Evolutionary conservation across 345 rosid genomes (phyloP).

Genomic region (Corchorus capsularis): DNA sequence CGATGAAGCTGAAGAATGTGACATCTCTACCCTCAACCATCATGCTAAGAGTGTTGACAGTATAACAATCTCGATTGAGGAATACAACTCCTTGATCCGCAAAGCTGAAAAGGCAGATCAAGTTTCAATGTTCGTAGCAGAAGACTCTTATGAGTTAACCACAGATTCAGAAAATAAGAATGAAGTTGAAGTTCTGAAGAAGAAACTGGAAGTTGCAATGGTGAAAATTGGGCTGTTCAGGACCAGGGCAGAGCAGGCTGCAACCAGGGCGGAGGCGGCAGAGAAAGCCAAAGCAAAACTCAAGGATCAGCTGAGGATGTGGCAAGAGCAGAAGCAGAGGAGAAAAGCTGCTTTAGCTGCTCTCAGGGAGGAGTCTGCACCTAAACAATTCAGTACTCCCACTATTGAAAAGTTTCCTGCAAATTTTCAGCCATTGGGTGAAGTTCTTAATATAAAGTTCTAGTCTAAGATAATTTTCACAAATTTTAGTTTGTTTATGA

Average conservation of each 20-base stretch:
- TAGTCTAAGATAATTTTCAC: conserved; percentile 12
- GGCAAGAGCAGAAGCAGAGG: conserved; percentile 46
- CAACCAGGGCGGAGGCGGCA: conserved; percentile 50
- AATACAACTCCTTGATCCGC: conserved; percentile 33
- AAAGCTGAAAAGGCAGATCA: conserved; percentile 31
- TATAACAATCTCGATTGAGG: conserved; percentile 33
- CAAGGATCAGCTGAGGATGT: conserved; percentile 44
- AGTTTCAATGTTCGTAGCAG: background rate
- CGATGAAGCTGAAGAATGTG: conserved; percentile 30
- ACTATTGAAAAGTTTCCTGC: conserved; percentile 15
- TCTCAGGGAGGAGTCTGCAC: conserved; percentile 39
- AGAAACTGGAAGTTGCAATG: conserved; percentile 37
- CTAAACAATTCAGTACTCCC: conserved; percentile 23
- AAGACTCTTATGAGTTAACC: conserved; percentile 11
- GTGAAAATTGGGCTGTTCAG: conserved; percentile 44
- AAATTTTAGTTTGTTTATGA: background rate
- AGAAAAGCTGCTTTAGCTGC: conserved; percentile 48
- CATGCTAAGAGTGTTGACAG: conserved; percentile 13
- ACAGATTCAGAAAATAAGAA: conserved; percentile 3
- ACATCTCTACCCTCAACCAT: background rate
- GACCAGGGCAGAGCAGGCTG: conserved; percentile 50
- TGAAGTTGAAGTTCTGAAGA: conserved; percentile 37
- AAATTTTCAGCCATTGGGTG: conserved; percentile 40
- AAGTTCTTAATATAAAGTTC: conserved; percentile 53
- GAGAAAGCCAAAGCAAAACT: conserved; percentile 48